Base-by-base conservation (phyloP, 2,329 filamentous ascomycete genomes). In the Penicillium italicum region DNA sequence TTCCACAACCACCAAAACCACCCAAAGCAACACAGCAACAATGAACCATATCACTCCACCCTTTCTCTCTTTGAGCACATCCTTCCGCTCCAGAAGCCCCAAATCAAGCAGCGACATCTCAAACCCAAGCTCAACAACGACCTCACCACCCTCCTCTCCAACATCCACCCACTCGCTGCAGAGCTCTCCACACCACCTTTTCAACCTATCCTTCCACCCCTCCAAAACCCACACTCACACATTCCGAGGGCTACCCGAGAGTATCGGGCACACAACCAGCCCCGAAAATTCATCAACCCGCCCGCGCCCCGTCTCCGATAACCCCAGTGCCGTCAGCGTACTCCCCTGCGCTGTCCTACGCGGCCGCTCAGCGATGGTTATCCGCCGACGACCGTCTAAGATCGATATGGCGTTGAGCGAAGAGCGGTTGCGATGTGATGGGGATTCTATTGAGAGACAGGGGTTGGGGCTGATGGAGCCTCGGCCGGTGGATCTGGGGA, bases 381-480 rank as follows among this genome's bases (percentile, higher is more conserved):
- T 78, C 7, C 74, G 76, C 30, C 72, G 72, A 26, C 70, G 74
- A 16, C 75, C 74, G 3, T 79, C 76, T 5, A 69, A 73, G 10
- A 71, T 77, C 14, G 77, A 79, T 56, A 62, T 78, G 48, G 74
- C 72, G 3, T 64, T 79, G 34, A 74, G 71, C 40, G 75, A 75
- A 47, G 76, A 78, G 62, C 72, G 69, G 1, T 71, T 65, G 20
- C 72, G 76, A 3, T 74, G 73, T 44, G 67, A 69, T 20, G 69
- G 64, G 33, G 72, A 79, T 47, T 54, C 66, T 0, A 66, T 75
- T 57, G 75, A 77, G 58, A 62, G 74, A 11, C 63, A 73, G 46
- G 76, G 76, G 0, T 55, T 79, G 37, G 72, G 69, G 22, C 64
- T 79, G 20, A 69, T 79, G 67, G 77, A 79, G 63, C 77, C 77